Evolutionary conservation across 164 flowering plant species (phyloP).

Genomic region (Magnolia sinica): DNA sequence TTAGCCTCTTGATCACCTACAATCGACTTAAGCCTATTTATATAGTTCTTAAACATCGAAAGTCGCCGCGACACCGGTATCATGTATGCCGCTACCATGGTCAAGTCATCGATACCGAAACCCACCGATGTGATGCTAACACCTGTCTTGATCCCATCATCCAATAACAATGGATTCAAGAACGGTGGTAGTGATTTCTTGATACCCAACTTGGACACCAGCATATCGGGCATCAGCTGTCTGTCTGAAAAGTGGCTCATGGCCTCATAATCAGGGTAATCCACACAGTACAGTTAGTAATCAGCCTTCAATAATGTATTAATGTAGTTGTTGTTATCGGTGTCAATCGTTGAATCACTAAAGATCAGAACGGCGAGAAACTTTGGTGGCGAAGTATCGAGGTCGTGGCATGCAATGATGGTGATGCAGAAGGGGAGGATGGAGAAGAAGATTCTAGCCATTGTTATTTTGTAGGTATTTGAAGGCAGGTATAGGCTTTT

Average conservation of each 20-base stretch:
- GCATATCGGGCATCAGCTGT: slow-evolving; percentile 40
- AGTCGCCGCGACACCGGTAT: slow-evolving; percentile 24
- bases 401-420: no score
- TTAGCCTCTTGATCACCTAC: no score
- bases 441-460: no score
- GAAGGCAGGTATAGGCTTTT: no score
- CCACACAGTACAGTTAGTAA: slow-evolving; percentile 41
- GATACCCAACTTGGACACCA: slow-evolving; percentile 40
- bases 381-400: not conserved
- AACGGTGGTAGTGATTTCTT: slow-evolving; percentile 51
- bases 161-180: slow-evolving; percentile 28
- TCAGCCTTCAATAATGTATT: slow-evolving; percentile 20
- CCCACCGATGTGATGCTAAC: slow-evolving; percentile 6
- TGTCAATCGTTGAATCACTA: slow-evolving; percentile 60
- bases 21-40: no score
- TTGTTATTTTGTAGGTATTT: no score
- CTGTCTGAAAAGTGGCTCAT: slow-evolving; percentile 66
- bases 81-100: slow-evolving; percentile 5
- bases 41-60: no score
- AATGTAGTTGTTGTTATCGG: slow-evolving; percentile 61
- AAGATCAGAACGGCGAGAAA: slow-evolving; percentile 48
- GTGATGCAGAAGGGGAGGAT: not conserved
- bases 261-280: slow-evolving; percentile 31
- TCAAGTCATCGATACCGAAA: slow-evolving; percentile 46
- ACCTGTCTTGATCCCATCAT: no score